Evolutionary conservation across 2,329 filamentous ascomycete genomes (phyloP), one percentile per base, ranked within the genome.

Genomic region (Penicillium sp.): DNA sequence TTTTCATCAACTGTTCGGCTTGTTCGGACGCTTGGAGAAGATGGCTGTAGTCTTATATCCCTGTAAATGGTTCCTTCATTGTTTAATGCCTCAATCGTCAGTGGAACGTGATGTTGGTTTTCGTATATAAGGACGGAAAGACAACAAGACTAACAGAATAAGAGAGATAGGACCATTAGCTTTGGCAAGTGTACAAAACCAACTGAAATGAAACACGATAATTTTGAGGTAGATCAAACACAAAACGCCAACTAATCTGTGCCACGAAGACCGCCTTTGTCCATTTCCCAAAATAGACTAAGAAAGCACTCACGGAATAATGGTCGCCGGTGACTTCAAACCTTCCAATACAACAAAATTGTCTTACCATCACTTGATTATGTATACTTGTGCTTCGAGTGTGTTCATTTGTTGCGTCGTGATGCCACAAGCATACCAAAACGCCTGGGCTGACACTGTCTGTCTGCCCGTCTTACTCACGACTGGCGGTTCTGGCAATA

Each of bases 1-100:
- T 47, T 44, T 47, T 47, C 44, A 47, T 47, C 44, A 34, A 47
- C 5, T 47, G 44, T 47, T 34, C 29, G 44, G 29, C 44, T 34
- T 47, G 29, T 16, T 19, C 44, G 44, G 29, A 29, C 13, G 29
- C 19, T 47, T 47, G 44, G 44, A 47, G 44, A 47, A 47, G 44
- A 47, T 23, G 29, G 9, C 3, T 44, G 25, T 27, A 43, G 10
- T 25, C 21, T 25, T 16, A 5, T 5, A 9, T 15, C 4, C 2
- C 0, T 15, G 9, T 25, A 16, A 8, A 9, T 1, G 4, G 19
- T n/a, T 19, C 4, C 6, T 0, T n/a, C 0, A n/a, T 10, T 38
- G 34, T n/a, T n/a, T 38, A 5, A n/a, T 9, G 0, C 4, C 23
- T 23, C 23, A 23, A 23, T 23, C 23, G 4, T 23, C 23, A 23